These are phyloP conservation scores for Gossypium ekmanianum DNA, from an alignment of 345 rosid species.

Conservation along the genomic window DNA sequence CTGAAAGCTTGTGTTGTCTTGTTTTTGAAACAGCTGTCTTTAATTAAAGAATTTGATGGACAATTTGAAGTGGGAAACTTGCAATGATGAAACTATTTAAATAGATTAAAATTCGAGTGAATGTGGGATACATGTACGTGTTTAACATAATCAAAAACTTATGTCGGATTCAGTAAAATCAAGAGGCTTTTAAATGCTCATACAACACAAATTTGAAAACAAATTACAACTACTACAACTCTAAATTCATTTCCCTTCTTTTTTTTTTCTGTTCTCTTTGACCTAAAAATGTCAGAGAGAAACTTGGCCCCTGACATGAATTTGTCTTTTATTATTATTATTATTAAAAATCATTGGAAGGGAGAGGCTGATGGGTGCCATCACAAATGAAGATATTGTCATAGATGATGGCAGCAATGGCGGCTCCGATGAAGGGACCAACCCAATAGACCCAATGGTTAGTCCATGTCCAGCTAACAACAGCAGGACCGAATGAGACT, in stretches of 20 bases:
- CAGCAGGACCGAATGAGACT: slow-evolving; percentile 66
- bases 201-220: background rate
- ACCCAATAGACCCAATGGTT: slow-evolving; percentile 73
- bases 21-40: background rate
- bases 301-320: background rate
- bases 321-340: too few relatives aligned
- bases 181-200: background rate
- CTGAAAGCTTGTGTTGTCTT: too few relatives aligned
- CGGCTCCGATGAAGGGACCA: slow-evolving; percentile 61
- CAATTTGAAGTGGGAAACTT: background rate
- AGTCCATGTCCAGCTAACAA: slow-evolving; percentile 70
- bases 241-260: background rate
- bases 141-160: background rate
- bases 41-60: background rate
- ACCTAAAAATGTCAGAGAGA: slow-evolving; percentile 16
- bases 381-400: slow-evolving; percentile 48
- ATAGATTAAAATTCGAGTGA: background rate
- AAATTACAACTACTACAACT: background rate
- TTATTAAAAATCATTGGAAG: slow-evolving; percentile 37
- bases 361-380: slow-evolving; percentile 43
- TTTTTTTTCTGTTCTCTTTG: slow-evolving; percentile 2
- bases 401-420: slow-evolving; percentile 48
- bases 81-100: background rate
- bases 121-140: background rate
- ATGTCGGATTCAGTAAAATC: background rate